A percentile compares a stretch with the other conserved stretches of the same genome.
Conservation (phyloP, 1,284 basidiomycete genomes). For the Mycena sp. region DNA sequence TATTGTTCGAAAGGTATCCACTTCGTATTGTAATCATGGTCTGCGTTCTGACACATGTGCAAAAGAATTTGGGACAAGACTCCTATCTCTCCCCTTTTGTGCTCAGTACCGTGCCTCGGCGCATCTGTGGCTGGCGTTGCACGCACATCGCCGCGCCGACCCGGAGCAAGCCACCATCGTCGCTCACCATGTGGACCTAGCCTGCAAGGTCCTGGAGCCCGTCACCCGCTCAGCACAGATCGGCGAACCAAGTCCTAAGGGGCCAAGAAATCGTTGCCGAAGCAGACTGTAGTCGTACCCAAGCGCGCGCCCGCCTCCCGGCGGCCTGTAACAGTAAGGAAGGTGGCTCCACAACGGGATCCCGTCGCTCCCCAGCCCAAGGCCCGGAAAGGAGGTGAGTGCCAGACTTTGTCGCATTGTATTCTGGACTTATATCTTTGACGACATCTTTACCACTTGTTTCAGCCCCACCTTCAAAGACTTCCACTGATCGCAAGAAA, state of each 20-base stretch:
- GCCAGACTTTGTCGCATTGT: not conserved
- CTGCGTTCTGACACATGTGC: not conserved
- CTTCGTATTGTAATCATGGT: too few relatives aligned
- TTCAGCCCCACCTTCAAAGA: constrained; percentile 45
- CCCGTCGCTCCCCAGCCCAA: constrained; percentile 52
- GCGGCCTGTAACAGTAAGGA: constrained; percentile 38
- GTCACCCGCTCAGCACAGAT: constrained; percentile 40
- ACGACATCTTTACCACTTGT: constrained; percentile 41
- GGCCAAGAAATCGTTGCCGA: constrained; percentile 34
- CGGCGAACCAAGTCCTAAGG: constrained; percentile 33
- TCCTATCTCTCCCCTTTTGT: constrained; percentile 46
- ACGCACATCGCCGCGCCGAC: constrained; percentile 63
- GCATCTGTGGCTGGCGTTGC: constrained; percentile 73
- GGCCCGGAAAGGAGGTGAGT: constrained; percentile 49
- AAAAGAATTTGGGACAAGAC: constrained; percentile 55
- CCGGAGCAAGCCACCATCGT: constrained; percentile 52
- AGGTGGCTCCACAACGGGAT: constrained; percentile 34
- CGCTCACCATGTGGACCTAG: constrained; percentile 58
- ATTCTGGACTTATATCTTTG: not conserved
- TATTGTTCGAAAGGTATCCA: constrained; percentile 50
- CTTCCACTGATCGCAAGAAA: constrained; percentile 32
- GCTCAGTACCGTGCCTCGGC: constrained; percentile 59
- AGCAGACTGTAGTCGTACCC: constrained; percentile 25
- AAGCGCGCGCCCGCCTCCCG: constrained; percentile 23
- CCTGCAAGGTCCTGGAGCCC: constrained; percentile 55